These are phyloP conservation scores for Rhazya stricta DNA, from an alignment of 257 asterid genomes.

Conservation along the genomic window DNA sequence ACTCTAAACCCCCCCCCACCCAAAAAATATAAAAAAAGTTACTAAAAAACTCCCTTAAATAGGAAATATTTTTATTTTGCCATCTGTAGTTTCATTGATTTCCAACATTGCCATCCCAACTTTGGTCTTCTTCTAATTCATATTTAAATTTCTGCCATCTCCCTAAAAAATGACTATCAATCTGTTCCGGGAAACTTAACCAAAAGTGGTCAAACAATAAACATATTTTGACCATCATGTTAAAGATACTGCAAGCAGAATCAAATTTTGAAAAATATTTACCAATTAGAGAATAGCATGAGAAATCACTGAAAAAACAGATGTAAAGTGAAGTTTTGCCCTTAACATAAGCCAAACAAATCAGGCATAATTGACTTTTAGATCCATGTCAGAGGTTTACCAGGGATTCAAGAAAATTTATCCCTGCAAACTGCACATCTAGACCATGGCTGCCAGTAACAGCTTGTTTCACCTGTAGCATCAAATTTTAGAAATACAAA, in stretches of 20 bases:
- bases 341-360: not conserved
- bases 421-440: constrained; percentile 70
- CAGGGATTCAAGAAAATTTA: constrained; percentile 75
- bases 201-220: not conserved
- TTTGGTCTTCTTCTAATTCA: not conserved
- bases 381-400: constrained; percentile 30
- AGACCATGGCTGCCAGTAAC: constrained; percentile 63
- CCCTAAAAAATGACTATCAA: not conserved
- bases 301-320: not conserved
- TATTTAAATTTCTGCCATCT: not conserved
- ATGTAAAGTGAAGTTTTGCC: not conserved
- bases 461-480: constrained; percentile 75
- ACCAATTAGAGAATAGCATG: not conserved
- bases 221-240: not conserved
- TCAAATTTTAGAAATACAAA: constrained; percentile 6
- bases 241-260: constrained; percentile 2
- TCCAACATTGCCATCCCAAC: not conserved
- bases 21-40: no score
- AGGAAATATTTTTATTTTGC: not conserved
- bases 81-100: not conserved
- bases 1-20: not conserved
- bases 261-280: not conserved
- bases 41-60: not conserved
- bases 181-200: not conserved
- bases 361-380: not conserved